Conservation (phyloP, 495 filamentous ascomycete genomes). For the Neurospora tetraspora region DNA sequence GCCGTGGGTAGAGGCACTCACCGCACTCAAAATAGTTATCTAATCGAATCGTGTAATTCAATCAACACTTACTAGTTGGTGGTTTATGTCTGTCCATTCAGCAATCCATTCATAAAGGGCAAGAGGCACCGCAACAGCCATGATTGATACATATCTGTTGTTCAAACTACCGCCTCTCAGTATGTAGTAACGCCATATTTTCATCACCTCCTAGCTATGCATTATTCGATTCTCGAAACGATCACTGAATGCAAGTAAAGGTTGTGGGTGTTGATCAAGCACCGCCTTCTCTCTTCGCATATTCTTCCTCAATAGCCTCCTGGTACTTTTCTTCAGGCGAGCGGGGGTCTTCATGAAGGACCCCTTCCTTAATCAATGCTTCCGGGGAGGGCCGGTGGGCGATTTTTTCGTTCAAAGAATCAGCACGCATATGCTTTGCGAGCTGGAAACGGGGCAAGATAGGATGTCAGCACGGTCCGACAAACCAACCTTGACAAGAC, state of each 20-base stretch:
- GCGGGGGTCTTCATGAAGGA: conserved; percentile 55
- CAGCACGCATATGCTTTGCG: conserved; percentile 73
- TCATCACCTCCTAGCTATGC: not conserved
- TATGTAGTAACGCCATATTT: not conserved
- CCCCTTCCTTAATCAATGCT: conserved; percentile 65
- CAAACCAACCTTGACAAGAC: not conserved
- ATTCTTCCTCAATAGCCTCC: conserved; percentile 41
- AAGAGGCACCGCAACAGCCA: not conserved
- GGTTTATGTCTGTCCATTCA: not conserved
- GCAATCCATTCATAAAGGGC: not conserved
- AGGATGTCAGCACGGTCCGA: not conserved
- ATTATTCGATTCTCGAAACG: not conserved
- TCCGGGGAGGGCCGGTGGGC: conserved; percentile 64
- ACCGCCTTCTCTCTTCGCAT: conserved; percentile 40
- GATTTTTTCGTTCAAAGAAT: conserved; percentile 76
- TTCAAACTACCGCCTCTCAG: not conserved
- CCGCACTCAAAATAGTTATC: not conserved
- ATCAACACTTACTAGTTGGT: not conserved
- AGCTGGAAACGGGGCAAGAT: conserved; percentile 30
- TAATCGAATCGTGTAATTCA: not conserved
- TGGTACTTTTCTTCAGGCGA: conserved; percentile 38
- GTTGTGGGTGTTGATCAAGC: conserved; percentile 18
- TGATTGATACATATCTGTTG: not conserved
- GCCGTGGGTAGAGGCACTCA: not conserved
- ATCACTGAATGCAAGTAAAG: not conserved